Evolutionary conservation across 768 basidiomycete genomes (phyloP).

Genomic region (Lactarius evosmus): DNA sequence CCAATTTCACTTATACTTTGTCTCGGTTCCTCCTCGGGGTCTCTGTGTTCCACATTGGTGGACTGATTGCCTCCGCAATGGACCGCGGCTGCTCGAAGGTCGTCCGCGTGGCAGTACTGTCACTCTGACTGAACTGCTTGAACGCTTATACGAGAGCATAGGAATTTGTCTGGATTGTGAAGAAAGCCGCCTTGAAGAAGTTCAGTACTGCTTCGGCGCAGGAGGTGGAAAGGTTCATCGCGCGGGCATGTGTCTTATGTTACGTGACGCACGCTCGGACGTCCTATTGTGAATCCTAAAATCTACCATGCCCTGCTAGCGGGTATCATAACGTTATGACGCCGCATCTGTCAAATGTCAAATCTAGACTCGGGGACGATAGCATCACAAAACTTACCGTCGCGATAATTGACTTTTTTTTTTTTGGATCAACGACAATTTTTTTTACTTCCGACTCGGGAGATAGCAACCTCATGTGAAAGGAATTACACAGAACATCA

Average conservation of each 20-base stretch:
- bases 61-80: slow-evolving; percentile 19
- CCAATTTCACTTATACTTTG: slow-evolving; percentile 24
- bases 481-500: neutral
- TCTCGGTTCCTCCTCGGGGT: slow-evolving; percentile 18
- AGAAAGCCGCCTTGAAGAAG: slow-evolving; percentile 14
- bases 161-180: slow-evolving; percentile 22
- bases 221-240: slow-evolving; percentile 22
- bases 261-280: slow-evolving; percentile 3
- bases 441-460: too few relatives aligned
- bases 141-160: slow-evolving; percentile 7
- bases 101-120: slow-evolving; percentile 23
- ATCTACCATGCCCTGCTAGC: neutral
- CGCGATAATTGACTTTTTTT: too few relatives aligned
- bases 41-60: slow-evolving; percentile 28
- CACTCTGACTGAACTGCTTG: slow-evolving; percentile 13
- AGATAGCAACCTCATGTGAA: neutral
- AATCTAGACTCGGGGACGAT: neutral
- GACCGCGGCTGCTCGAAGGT: slow-evolving; percentile 16
- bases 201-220: slow-evolving; percentile 20
- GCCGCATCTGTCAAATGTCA: neutral
- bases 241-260: slow-evolving; percentile 9
- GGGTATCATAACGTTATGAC: neutral
- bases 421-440: too few relatives aligned
- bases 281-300: slow-evolving; percentile 21
- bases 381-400: too few relatives aligned